Evolutionary conservation across 257 asterid genomes (phyloP), one percentile per base, ranked within the genome.

Genomic region (Euphrasia confusa): DNA sequence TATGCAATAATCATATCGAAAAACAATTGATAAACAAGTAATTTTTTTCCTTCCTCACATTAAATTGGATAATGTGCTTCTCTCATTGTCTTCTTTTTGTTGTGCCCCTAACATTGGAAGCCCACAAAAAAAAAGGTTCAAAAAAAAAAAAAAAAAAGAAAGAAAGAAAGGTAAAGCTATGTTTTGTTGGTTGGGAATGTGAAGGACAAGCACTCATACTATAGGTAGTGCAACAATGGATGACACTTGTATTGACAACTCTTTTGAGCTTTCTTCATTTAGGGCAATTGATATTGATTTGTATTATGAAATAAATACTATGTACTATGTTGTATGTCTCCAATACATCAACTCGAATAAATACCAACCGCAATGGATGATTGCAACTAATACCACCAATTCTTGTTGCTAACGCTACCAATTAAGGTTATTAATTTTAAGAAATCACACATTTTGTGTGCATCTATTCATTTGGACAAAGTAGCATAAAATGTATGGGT

Each of bases 61-160:
- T 3, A 4, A 30, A 30, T 87, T 82, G 89, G 86, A 72, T 78
- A 72, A 73, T 72, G 75, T 71, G 76, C 58, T 44, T 47, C 55
- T 60, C 60, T 71, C n/a, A 26, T 58, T 71, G 42, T 37, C 42
- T 7, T 37, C 11, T 37, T 37, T 37, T 37, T 1, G 11, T 5
- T 60, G 75, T 61, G 75, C 73, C 74, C 75, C 70, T 64, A 59
- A 67, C 15, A 5, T 32, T 10, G 5, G 40, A 45, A 63, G 66
- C 67, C 81, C 64, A 56, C 18, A 50, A 17, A 54, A 21, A 27
- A 14, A 32, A 59, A 67, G 79, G 74, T 61, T 73, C 3, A 28
- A 4, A 30, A 30, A 30, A 30, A 5, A 3, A 30, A 30, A 30
- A 30, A 28, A 4, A 30, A 30, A 30, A 30, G 4, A 3, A 30